These are phyloP conservation scores for Onygena corvina DNA, from an alignment of 2,329 filamentous ascomycete genomes.

Conservation along the genomic window DNA sequence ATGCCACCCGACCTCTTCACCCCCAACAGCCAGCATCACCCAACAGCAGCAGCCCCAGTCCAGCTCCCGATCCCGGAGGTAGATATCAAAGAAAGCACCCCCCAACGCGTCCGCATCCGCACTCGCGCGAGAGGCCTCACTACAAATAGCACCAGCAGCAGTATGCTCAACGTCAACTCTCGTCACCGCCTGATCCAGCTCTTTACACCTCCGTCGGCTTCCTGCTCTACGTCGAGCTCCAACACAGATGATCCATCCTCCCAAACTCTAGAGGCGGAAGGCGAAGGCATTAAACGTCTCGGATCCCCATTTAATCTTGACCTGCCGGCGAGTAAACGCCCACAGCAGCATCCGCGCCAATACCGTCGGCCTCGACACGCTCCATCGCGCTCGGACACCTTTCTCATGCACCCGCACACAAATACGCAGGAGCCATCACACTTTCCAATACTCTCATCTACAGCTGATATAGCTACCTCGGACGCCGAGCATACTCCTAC, in stretches of 20 bases:
- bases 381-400: slow-evolving; percentile 35
- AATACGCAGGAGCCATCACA: background rate
- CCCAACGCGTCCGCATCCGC: slow-evolving; percentile 40
- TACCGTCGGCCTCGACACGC: slow-evolving; percentile 27
- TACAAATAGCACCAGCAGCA: slow-evolving; percentile 43
- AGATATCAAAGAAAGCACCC: background rate
- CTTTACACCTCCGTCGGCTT: slow-evolving; percentile 40
- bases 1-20: slow-evolving; percentile 45
- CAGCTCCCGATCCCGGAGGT: too few species aligned
- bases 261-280: slow-evolving; percentile 9
- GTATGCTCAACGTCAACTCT: slow-evolving; percentile 21
- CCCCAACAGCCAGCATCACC: slow-evolving; percentile 43
- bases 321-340: slow-evolving; percentile 22
- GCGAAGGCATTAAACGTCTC: slow-evolving; percentile 34
- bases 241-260: slow-evolving; percentile 8
- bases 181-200: slow-evolving; percentile 42
- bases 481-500: background rate
- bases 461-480: background rate
- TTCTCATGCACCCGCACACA: slow-evolving; percentile 18
- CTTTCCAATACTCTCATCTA: background rate
- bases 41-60: background rate
- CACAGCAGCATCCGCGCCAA: slow-evolving; percentile 17
- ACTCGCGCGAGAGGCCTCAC: slow-evolving; percentile 52
- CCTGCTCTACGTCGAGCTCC: slow-evolving; percentile 19
- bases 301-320: slow-evolving; percentile 39